Percentiles rank a stretch among this genome's conserved stretches.
Conservation (phyloP, 177 flowering plant species). For the Vitis hybrid region DNA sequence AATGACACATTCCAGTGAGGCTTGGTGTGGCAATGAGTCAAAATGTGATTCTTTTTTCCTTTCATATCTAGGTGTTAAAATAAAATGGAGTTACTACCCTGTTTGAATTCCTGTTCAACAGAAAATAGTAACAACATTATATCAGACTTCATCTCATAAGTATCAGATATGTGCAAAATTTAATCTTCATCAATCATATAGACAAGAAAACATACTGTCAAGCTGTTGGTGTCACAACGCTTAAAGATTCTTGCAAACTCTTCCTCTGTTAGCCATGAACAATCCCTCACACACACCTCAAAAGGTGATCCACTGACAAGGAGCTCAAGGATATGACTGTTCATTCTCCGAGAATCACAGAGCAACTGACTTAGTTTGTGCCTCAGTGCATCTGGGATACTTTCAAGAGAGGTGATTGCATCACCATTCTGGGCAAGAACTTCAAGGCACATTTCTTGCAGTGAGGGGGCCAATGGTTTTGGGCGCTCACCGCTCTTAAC, state of each 20-base stretch:
- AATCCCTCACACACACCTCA: slow-evolving; percentile 63
- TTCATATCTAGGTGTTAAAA: too few species aligned
- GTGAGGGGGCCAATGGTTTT: slow-evolving; percentile 41
- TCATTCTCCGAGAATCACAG: slow-evolving; percentile 71
- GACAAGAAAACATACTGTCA: slow-evolving; percentile 40
- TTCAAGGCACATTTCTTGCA: slow-evolving; percentile 48
- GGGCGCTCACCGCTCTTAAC: neutral
- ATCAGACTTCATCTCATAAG: neutral
- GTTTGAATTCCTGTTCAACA: too few species aligned
- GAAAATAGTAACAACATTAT: too few species aligned
- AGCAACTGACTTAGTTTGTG: slow-evolving; percentile 52
- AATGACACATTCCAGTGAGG: too few species aligned
- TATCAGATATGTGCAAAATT: neutral
- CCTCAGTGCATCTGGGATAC: slow-evolving; percentile 61
- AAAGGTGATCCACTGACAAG: slow-evolving; percentile 62
- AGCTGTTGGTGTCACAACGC: slow-evolving; percentile 43
- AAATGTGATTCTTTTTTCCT: too few species aligned
- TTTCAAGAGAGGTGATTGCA: slow-evolving; percentile 64
- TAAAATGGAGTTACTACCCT: too few species aligned
- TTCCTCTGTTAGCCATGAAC: slow-evolving; percentile 81
- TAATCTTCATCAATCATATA: neutral
- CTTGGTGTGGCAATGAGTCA: too few species aligned
- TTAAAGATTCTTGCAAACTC: slow-evolving; percentile 38
- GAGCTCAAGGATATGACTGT: slow-evolving; percentile 44
- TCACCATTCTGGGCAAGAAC: slow-evolving; percentile 61